Base-by-base conservation (phyloP, 1,284 basidiomycete species). In the Fomes fomentarius region DNA sequence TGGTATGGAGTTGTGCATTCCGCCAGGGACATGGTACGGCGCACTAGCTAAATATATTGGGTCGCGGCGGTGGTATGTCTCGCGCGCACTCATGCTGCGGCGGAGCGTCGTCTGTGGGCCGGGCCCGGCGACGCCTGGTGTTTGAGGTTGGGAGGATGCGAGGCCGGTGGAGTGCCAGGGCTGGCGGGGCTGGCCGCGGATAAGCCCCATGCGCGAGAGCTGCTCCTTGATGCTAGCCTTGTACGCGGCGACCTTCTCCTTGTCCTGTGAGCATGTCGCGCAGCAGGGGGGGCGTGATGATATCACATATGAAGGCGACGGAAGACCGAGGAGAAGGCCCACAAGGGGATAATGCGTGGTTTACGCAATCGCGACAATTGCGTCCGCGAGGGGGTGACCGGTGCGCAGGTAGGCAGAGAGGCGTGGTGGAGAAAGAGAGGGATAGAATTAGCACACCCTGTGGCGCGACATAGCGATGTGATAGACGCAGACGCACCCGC, bases 141-240 rank as follows among this genome's bases (percentile, higher is more conserved):
- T 54, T 14, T 57, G 42, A 26, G 59, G 50, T 45, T 59, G 47
- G 22, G 59, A 52, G 54, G 51, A 12, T n/a, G 58, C 35, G 46
- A 46, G 41, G 30, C 53, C 54, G 47, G 58, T 47, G 43, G 25
- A 46, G 52, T 57, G 61, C 57, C 57, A 62, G 47, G 60, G 64
- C 67, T 56, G 66, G 22, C 87, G 83, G 17, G 88, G 89, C 66
- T 90, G 88, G 33, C 89, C 89, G 38, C 89, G 85, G 62, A 91
- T 91, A 68, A 89, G 81, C 56, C 88, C 89, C 49, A 83, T 84
- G 58, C 84, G 77, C 43, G 85, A 86, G 50, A 92, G 78, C 66
- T 89, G 85, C 39, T 86, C 82, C 70, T 91, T 92, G 71, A 92
- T 92, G 54, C 83, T 79, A n/a, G 87, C 87, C 69, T 91, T 91